Conservation (phyloP, 202 grass and related monocot genomes). For the Dendrocalamus latiflorus region DNA sequence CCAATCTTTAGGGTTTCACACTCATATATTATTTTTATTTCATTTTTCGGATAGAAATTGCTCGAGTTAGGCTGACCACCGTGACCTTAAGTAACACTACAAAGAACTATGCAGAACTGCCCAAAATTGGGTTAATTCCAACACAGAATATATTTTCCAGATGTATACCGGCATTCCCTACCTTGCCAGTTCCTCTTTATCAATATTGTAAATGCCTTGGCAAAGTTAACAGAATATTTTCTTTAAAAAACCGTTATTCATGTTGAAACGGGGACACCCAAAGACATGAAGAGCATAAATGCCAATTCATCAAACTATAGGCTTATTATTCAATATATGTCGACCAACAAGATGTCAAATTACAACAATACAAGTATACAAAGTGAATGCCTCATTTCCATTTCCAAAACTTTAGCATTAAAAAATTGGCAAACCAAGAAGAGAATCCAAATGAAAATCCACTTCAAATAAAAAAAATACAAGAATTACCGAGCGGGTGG, state of each 20-base stretch:
- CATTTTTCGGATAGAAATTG: background rate
- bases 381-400: background rate
- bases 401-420: background rate
- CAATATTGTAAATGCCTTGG: background rate
- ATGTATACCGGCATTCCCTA: background rate
- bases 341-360: background rate
- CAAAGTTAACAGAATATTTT: background rate
- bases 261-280: background rate
- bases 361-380: background rate
- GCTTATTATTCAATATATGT: background rate
- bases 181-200: background rate
- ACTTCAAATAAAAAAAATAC: constrained; percentile 1
- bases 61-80: background rate
- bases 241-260: background rate
- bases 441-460: background rate
- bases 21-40: background rate
- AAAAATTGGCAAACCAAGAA: background rate
- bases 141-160: background rate
- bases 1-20: background rate
- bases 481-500: constrained; percentile 86
- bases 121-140: no score
- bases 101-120: no score
- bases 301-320: background rate
- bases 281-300: background rate
- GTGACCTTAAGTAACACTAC: background rate